These are phyloP conservation scores for Venturia nashicola DNA, from an alignment of 2,329 filamentous ascomycete genomes.

Conservation along the genomic window DNA sequence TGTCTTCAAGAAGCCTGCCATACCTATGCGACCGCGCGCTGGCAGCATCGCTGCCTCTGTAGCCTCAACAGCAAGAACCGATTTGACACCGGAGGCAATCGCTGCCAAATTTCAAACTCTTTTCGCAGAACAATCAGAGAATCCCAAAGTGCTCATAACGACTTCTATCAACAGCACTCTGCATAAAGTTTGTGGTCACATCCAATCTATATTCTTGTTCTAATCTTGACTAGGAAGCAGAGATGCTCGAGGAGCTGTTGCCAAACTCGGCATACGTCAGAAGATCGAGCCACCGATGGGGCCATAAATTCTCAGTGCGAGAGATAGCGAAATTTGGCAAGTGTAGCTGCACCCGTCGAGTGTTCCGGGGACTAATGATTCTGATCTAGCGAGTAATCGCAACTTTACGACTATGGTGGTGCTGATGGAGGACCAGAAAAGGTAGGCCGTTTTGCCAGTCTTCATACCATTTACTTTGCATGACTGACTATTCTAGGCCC, in stretches of 20 bases:
- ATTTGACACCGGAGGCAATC: constrained; percentile 47
- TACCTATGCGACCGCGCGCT: constrained; percentile 35
- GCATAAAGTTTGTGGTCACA: constrained; percentile 38
- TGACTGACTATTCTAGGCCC: constrained; percentile 30
- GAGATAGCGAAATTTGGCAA: constrained; percentile 79
- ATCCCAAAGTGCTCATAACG: constrained; percentile 82
- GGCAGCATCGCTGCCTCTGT: constrained; percentile 42
- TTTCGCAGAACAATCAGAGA: constrained; percentile 41
- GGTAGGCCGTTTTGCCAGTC: constrained; percentile 15
- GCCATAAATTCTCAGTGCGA: constrained; percentile 80
- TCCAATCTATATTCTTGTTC: constrained; percentile 55
- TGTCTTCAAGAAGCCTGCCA: constrained; percentile 20
- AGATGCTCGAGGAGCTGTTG: constrained; percentile 54
- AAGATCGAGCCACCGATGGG: constrained; percentile 69
- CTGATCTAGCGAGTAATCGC: too few relatives aligned
- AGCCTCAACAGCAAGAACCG: constrained; percentile 44
- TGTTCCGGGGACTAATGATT: too few relatives aligned
- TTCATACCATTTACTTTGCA: too few relatives aligned
- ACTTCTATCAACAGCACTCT: constrained; percentile 82
- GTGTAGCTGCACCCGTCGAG: too few relatives aligned
- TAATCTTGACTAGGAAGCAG: constrained; percentile 49
- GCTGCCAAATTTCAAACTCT: constrained; percentile 48
- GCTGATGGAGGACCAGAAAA: constrained; percentile 81
- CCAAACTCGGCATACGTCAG: constrained; percentile 53
- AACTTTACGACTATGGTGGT: constrained; percentile 64